Conservation (phyloP, 108 stramenopile genomes). For the Epithemia pelagica region DNA sequence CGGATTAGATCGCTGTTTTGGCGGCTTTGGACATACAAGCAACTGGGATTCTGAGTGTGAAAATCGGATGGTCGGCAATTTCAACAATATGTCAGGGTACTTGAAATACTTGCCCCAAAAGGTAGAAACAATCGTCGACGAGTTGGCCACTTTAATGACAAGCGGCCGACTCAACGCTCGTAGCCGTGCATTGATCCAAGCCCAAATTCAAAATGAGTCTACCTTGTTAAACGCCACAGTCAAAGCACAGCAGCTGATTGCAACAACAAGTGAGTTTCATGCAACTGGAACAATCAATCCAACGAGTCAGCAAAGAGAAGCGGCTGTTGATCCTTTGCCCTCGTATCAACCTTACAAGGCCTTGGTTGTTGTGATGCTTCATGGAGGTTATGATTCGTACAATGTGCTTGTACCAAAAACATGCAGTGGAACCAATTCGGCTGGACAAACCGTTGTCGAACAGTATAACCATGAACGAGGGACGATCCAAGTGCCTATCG, state of each 20-base stretch:
- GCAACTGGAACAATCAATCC: slow-evolving; percentile 6
- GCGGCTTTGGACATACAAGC: neutral
- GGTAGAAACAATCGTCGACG: slow-evolving; percentile 5
- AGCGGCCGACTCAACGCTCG: slow-evolving; percentile 12
- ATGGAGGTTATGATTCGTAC: slow-evolving; percentile 50
- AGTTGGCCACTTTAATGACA: slow-evolving; percentile 14
- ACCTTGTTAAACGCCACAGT: slow-evolving; percentile 11
- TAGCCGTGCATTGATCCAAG: slow-evolving; percentile 4
- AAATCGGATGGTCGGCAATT: neutral
- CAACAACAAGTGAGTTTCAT: slow-evolving; percentile 33
- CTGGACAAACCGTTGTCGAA: slow-evolving; percentile 12
- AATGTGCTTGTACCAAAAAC: slow-evolving; percentile 51
- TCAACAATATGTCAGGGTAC: neutral
- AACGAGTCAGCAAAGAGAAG: slow-evolving; percentile 2
- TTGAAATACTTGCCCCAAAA: slow-evolving; percentile 1
- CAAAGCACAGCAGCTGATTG: slow-evolving; percentile 20
- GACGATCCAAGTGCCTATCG: slow-evolving; percentile 15
- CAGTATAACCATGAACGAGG: slow-evolving; percentile 31
- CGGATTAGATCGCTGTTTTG: slow-evolving; percentile 17
- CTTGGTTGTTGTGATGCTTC: slow-evolving; percentile 44
- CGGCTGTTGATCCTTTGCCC: neutral
- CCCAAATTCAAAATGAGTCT: slow-evolving; percentile 8
- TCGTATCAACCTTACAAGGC: slow-evolving; percentile 50
- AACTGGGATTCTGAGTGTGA: neutral
- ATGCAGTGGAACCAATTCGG: slow-evolving; percentile 14